Percentiles rank a stretch among this genome's conserved stretches.
Conservation (phyloP, 768 basidiomycete species). For the Hypsizygus marmoreus region DNA sequence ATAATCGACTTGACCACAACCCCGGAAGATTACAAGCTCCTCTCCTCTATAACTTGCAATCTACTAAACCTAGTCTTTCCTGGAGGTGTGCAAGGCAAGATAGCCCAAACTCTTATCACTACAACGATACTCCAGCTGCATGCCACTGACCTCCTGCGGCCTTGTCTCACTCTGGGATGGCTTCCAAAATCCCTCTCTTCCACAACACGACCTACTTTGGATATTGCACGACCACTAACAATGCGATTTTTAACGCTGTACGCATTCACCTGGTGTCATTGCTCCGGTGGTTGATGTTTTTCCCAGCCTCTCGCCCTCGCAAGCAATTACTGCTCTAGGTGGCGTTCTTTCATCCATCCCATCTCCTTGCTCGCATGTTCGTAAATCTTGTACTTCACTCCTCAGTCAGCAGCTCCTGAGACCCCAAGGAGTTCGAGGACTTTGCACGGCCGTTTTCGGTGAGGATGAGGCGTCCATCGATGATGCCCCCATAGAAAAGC, state of each 20-base stretch:
- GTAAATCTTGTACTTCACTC: constrained; percentile 59
- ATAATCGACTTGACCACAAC: constrained; percentile 48
- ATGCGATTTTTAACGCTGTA: constrained; percentile 66
- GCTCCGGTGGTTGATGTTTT: constrained; percentile 20
- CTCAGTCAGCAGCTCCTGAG: constrained; percentile 73
- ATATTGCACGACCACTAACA: constrained; percentile 50
- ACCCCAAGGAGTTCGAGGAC: constrained; percentile 67
- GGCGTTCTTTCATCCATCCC: constrained; percentile 51
- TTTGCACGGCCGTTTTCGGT: constrained; percentile 70
- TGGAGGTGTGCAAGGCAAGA: constrained; percentile 42
- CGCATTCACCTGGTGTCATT: constrained; percentile 28
- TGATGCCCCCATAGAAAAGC: constrained; percentile 62
- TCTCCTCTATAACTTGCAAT: constrained; percentile 44
- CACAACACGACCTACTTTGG: constrained; percentile 39
- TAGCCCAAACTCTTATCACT: constrained; percentile 63
- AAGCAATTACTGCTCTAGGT: constrained; percentile 68
- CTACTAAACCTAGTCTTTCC: constrained; percentile 58
- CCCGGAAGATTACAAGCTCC: constrained; percentile 41
- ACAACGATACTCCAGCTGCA: constrained; percentile 58
- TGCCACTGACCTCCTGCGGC: constrained; percentile 56
- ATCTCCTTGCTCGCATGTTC: constrained; percentile 49
- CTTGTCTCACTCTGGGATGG: constrained; percentile 72
- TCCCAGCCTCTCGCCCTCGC: constrained; percentile 61
- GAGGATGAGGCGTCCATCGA: constrained; percentile 53
- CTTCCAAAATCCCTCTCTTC: constrained; percentile 53